phyloP scores from a whole-genome alignment of 805 yeast species.

The Candida insectorum region DNA sequence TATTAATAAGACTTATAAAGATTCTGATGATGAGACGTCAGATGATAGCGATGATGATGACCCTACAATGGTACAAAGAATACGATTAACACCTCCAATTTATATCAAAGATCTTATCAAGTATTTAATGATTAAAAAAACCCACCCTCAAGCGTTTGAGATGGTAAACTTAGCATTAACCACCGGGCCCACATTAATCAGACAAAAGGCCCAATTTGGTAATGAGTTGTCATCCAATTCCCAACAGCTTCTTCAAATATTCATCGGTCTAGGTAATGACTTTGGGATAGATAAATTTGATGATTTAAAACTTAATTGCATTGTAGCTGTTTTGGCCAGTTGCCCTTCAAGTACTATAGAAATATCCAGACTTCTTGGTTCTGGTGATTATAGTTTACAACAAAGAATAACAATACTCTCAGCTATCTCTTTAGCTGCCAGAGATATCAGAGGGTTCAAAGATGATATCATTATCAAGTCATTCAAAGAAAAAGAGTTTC shows the following conservation, averaged over 20 bases:
- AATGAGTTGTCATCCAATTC: constrained; percentile 39
- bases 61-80: constrained; percentile 36
- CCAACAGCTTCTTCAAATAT: constrained; percentile 48
- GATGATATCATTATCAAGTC: constrained; percentile 46
- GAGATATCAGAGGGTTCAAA: constrained; percentile 64
- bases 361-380: constrained; percentile 46
- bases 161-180: constrained; percentile 48
- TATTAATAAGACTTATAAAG: constrained; percentile 9
- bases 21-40: constrained; percentile 15
- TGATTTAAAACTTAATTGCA: constrained; percentile 56
- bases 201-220: constrained; percentile 60
- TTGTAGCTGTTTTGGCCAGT: constrained; percentile 62
- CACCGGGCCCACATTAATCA: constrained; percentile 55
- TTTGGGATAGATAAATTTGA: constrained; percentile 61
- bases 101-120: constrained; percentile 70
- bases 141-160: constrained; percentile 45
- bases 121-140: constrained; percentile 48
- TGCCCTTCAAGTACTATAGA: constrained; percentile 42
- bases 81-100: constrained; percentile 47
- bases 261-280: constrained; percentile 55
- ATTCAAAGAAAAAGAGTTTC: constrained; percentile 23
- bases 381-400: constrained; percentile 79
- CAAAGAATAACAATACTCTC: constrained; percentile 70
- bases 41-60: constrained; percentile 46
- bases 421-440: constrained; percentile 63